Percentiles rank a stretch among this genome's conserved stretches.
These are phyloP conservation scores for Penicillium sp. DNA, from an alignment of 2,329 filamentous ascomycete genomes.

Conservation along the genomic window DNA sequence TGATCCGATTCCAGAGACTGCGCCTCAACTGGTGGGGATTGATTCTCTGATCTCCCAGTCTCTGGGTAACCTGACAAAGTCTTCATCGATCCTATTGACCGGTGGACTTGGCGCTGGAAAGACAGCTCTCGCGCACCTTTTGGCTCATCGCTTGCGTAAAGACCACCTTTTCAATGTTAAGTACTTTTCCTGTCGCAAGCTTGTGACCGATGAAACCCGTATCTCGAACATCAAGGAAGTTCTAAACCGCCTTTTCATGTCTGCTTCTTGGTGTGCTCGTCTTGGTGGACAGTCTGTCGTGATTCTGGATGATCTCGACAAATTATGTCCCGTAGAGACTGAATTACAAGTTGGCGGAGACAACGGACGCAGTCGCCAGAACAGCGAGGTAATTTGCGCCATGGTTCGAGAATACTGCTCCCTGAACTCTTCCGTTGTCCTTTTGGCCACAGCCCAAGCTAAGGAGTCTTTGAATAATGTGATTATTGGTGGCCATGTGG, in stretches of 20 bases:
- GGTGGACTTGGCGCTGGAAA: conserved; percentile 91
- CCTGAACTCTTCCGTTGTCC: conserved; percentile 74
- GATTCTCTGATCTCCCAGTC: conserved; percentile 73
- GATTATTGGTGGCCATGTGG: conserved; percentile 85
- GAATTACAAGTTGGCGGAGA: conserved; percentile 92
- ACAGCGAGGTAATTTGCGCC: conserved; percentile 83
- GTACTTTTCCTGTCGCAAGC: conserved; percentile 82
- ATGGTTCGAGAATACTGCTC: conserved; percentile 83
- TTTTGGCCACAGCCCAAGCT: conserved; percentile 86
- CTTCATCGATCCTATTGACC: conserved; percentile 85
- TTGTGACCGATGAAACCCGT: conserved; percentile 87
- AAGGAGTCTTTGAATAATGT: conserved; percentile 92
- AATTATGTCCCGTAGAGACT: conserved; percentile 87
- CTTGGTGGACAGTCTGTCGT: conserved; percentile 81
- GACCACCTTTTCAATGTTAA: conserved; percentile 77
- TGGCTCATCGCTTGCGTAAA: conserved; percentile 71
- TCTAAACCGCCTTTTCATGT: conserved; percentile 78
- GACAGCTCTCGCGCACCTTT: conserved; percentile 72
- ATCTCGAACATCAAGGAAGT: conserved; percentile 90
- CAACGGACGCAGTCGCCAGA: conserved; percentile 86
- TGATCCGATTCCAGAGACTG: conserved; percentile 54
- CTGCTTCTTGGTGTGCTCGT: conserved; percentile 86
- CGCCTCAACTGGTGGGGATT: conserved; percentile 76
- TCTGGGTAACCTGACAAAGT: conserved; percentile 73
- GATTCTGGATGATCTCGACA: conserved; percentile 89